Evolutionary conservation across 306 rosid genomes (phyloP), one percentile per base, ranked within the genome.

Genomic region (Malus fusca): DNA sequence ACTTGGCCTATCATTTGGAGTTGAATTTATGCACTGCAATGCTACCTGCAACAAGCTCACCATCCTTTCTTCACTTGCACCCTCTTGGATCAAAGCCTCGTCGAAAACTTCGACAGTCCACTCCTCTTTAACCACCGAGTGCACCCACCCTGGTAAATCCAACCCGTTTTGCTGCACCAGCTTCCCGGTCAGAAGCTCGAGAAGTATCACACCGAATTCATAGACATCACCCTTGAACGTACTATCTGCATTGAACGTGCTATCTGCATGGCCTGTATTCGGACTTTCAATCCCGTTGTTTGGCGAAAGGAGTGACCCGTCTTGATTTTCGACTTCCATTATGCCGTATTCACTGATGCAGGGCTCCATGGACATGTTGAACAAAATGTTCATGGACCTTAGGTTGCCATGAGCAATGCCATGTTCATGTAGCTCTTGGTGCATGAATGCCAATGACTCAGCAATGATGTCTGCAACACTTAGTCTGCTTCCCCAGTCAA

Each of bases 101-200:
- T 89, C 92, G 53, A 91, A 91, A 52, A 89, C 91, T 81, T 91
- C 91, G 11, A 81, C 77, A 2, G 84, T 86, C 92, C 95, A 91
- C 87, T 88, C 95, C 77, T 90, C 90, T 79, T 76, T 84, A n/a
- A 88, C 83, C 58, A 85, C 88, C 15, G 93, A 83, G 26, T 76
- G 79, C 66, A 90, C 96, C 97, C 97, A 92, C 6, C 67, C 59
- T 18, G 82, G 85, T 51, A 92, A 56, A 85, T 87, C 89, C 43
- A 85, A 85, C 40, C 97, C 91, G 40, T 83, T 90, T 25, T 85
- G 83, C 76, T 83, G 86, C 53, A 90, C 88, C 37, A 90, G 71
- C 82, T 88, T 88, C 66, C 96, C 93, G 1, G 96, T 85, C 28
- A 90, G 78, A 33, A 92, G 85, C 82, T 90, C 93, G 0, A 92